Percentiles rank a stretch among this genome's conserved stretches.
These are phyloP conservation scores for Colletotrichum agaves DNA, from an alignment of 2,329 filamentous ascomycete genomes.

Conservation along the genomic window DNA sequence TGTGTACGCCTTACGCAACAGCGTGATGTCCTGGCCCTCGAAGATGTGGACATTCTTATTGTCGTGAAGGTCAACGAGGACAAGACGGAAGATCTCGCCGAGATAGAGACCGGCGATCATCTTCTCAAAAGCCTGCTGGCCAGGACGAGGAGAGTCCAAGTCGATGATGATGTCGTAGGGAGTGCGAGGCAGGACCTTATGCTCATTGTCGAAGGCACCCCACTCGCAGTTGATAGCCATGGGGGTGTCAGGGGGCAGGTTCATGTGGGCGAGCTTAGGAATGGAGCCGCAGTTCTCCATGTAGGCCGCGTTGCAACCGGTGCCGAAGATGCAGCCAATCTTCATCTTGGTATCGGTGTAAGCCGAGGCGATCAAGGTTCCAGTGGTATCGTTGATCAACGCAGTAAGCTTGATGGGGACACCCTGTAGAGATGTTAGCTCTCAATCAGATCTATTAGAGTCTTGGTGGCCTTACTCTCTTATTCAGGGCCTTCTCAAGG, in stretches of 20 bases:
- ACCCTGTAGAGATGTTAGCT: slow-evolving; percentile 61
- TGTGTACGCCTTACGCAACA: slow-evolving; percentile 86
- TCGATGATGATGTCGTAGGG: slow-evolving; percentile 90
- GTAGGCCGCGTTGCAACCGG: slow-evolving; percentile 97
- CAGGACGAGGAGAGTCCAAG: slow-evolving; percentile 89
- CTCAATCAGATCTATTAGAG: not conserved
- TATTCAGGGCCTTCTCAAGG: slow-evolving; percentile 81
- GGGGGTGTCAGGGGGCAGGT: slow-evolving; percentile 82
- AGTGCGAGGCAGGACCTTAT: slow-evolving; percentile 85
- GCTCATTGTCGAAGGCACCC: slow-evolving; percentile 96
- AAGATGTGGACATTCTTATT: slow-evolving; percentile 82
- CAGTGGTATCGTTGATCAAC: slow-evolving; percentile 97
- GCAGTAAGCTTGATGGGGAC: slow-evolving; percentile 94
- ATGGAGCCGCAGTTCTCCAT: slow-evolving; percentile 94
- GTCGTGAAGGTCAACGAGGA: slow-evolving; percentile 86
- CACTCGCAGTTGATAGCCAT: slow-evolving; percentile 99
- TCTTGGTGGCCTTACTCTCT: slow-evolving; percentile 60
- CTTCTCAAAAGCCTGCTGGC: slow-evolving; percentile 96
- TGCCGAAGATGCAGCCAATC: slow-evolving; percentile 98
- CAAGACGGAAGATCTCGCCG: slow-evolving; percentile 92
- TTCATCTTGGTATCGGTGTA: slow-evolving; percentile 96
- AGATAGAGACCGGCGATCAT: slow-evolving; percentile 97
- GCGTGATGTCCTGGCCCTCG: slow-evolving; percentile 80
- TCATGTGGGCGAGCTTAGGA: slow-evolving; percentile 92
- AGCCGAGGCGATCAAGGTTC: slow-evolving; percentile 93